Evolutionary conservation across 2,329 filamentous ascomycete species (phyloP).

Genomic region (Lachnellula arida): DNA sequence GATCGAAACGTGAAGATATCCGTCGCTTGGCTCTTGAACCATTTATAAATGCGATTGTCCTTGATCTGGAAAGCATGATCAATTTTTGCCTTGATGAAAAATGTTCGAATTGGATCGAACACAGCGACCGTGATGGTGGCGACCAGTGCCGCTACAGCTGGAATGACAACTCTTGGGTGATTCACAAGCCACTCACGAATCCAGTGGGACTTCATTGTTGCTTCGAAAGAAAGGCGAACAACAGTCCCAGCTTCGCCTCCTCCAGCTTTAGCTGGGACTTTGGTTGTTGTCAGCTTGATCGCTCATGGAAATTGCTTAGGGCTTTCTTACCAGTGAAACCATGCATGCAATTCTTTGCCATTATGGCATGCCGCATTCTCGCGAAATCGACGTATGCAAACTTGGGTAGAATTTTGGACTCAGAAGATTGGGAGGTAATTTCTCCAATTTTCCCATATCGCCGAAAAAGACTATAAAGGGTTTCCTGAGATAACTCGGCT

Average conservation of each 20-base stretch:
- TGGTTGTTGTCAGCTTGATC: too few species aligned
- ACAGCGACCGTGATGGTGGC: slow-evolving; percentile 80
- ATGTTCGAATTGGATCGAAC: slow-evolving; percentile 91
- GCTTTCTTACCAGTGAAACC: slow-evolving; percentile 51
- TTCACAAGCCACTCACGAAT: slow-evolving; percentile 82
- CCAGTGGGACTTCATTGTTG: slow-evolving; percentile 69
- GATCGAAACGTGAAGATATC: slow-evolving; percentile 58
- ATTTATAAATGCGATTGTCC: slow-evolving; percentile 69
- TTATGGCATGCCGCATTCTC: slow-evolving; percentile 40
- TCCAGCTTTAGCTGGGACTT: slow-evolving; percentile 60
- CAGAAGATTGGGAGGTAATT: slow-evolving; percentile 77
- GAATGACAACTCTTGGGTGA: slow-evolving; percentile 86
- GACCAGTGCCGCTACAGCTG: slow-evolving; percentile 72
- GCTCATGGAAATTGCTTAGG: too few species aligned
- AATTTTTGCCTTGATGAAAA: slow-evolving; percentile 86
- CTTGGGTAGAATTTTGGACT: slow-evolving; percentile 78
- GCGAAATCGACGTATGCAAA: slow-evolving; percentile 78
- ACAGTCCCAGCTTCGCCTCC: slow-evolving; percentile 73
- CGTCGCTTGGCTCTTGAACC: slow-evolving; percentile 71
- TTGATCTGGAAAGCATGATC: slow-evolving; percentile 70
- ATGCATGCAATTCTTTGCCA: slow-evolving; percentile 64
- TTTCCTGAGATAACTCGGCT: slow-evolving; percentile 79
- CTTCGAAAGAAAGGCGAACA: slow-evolving; percentile 79
- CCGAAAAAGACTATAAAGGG: slow-evolving; percentile 80
- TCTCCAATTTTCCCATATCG: slow-evolving; percentile 87